Evolutionary conservation across 2,329 filamentous ascomycete species (phyloP), one percentile per base, ranked within the genome.

Genomic region (Leptographium lundbergii): DNA sequence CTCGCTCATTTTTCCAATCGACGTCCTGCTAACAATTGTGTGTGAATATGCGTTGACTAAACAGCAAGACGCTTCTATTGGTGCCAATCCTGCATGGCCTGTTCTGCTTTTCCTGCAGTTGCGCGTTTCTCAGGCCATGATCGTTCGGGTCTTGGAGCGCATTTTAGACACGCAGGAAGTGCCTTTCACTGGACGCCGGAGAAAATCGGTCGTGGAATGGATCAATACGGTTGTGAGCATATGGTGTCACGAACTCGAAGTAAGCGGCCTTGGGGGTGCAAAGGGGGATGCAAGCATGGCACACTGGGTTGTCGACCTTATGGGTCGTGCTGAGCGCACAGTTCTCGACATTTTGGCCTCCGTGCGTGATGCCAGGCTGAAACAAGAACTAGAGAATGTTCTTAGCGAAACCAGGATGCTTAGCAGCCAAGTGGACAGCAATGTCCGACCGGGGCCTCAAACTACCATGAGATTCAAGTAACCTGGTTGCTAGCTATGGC

Each of bases 1-100:
- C 68, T 84, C 84, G 67, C 80, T 83, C 63, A 81, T 86, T 59
- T 87, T 88, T 72, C 83, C 82, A 0, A 79, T 86, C 9, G 73
- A 78, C 59, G 75, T 77, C 1, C 74, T 88, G 0, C 75, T 88
- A 13, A 81, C 81, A 0, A 76, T 85, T 61, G 71, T 88, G 9
- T 86, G 85, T 69, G 76, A 76, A 25, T 88, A 87, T 65, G 78
- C 82, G 1, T 70, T 82, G 42, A 78, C 81, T 60, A 74, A 81
- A 61, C 76, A 79, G 57, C 81, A 84, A 65, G 81, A 85, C 63
- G 75, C 75, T 1, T 78, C 78, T 9, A 80, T 82, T 53, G 77
- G 77, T 0, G 81, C 81, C 3, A 76, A 83, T 62, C 73, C 80
- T 6, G 73, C 74, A 56, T 84, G 81, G 81, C 81, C 81, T 0